These are phyloP conservation scores for Lecanicillium sp. DNA, from an alignment of 2,329 filamentous ascomycete genomes.

Conservation along the genomic window DNA sequence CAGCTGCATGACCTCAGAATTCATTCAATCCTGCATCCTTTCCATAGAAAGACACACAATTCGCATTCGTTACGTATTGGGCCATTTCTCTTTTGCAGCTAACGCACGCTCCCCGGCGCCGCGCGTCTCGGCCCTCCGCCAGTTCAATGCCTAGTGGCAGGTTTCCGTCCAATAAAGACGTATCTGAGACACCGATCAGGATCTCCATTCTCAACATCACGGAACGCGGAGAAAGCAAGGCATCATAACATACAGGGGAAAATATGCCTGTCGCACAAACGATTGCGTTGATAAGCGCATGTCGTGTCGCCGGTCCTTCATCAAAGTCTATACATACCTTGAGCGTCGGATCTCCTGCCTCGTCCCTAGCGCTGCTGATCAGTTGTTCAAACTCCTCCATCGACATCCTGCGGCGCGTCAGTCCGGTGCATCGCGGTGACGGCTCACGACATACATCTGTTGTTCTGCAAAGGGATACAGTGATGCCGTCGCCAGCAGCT, in stretches of 20 bases:
- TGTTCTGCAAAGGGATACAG: constrained; percentile 51
- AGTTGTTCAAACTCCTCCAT: constrained; percentile 52
- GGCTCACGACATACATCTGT: constrained; percentile 34
- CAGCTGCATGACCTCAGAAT: not conserved
- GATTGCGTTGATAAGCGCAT: not conserved
- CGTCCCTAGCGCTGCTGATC: constrained; percentile 48
- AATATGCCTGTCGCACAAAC: constrained; percentile 44
- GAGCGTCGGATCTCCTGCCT: constrained; percentile 47
- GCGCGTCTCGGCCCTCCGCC: not conserved
- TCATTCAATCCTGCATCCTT: not conserved
- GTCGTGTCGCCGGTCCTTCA: not conserved
- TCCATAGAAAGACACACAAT: not conserved
- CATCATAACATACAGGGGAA: constrained; percentile 46
- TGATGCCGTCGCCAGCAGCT: constrained; percentile 48
- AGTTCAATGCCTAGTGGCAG: constrained; percentile 18
- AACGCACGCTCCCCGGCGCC: too few relatives aligned
- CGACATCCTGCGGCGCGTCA: constrained; percentile 51
- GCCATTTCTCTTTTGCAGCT: too few relatives aligned
- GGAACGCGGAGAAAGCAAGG: too few relatives aligned
- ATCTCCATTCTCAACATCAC: constrained; percentile 14
- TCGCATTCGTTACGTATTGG: too few relatives aligned
- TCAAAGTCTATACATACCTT: constrained; percentile 45
- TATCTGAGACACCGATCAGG: constrained; percentile 36
- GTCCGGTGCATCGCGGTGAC: constrained; percentile 15
- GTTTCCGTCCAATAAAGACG: constrained; percentile 57